Percentiles rank a stretch among this genome's conserved stretches.
Conservation (phyloP, 345 rosid species). For the Brassica cretica region DNA sequence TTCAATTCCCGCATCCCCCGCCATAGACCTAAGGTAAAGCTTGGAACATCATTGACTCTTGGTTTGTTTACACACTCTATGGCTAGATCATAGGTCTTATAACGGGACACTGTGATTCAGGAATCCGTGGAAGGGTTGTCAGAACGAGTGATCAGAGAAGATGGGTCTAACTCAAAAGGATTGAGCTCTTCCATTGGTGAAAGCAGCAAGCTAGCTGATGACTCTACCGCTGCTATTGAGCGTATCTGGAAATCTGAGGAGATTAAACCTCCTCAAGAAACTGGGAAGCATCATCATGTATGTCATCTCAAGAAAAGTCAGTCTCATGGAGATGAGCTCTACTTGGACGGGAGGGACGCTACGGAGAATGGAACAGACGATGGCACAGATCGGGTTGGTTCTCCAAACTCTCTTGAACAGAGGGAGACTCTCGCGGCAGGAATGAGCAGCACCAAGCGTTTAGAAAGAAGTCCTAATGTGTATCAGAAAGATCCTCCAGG, state of each 20-base stretch:
- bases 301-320: slow-evolving; percentile 63
- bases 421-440: slow-evolving; percentile 35
- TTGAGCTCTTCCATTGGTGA: slow-evolving; percentile 38
- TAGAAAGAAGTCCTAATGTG: slow-evolving; percentile 37
- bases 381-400: slow-evolving; percentile 51
- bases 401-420: slow-evolving; percentile 55
- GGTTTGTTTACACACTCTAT: not conserved
- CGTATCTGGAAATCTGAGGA: slow-evolving; percentile 62
- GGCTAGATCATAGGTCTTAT: not conserved
- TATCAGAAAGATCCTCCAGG: slow-evolving; percentile 37
- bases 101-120: slow-evolving; percentile 42
- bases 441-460: slow-evolving; percentile 36
- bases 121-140: slow-evolving; percentile 46
- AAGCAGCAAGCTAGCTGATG: slow-evolving; percentile 30
- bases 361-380: slow-evolving; percentile 48
- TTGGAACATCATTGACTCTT: slow-evolving; percentile 12
- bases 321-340: slow-evolving; percentile 67
- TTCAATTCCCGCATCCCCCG: slow-evolving; percentile 56
- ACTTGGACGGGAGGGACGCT: slow-evolving; percentile 46
- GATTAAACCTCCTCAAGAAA: slow-evolving; percentile 40
- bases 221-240: slow-evolving; percentile 28
- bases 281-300: slow-evolving; percentile 29
- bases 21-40: slow-evolving; percentile 69
- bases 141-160: slow-evolving; percentile 41
- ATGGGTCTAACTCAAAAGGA: slow-evolving; percentile 37